These are phyloP conservation scores for Chromera velia DNA, from an alignment of 73 alveolate species.

Conservation along the genomic window DNA sequence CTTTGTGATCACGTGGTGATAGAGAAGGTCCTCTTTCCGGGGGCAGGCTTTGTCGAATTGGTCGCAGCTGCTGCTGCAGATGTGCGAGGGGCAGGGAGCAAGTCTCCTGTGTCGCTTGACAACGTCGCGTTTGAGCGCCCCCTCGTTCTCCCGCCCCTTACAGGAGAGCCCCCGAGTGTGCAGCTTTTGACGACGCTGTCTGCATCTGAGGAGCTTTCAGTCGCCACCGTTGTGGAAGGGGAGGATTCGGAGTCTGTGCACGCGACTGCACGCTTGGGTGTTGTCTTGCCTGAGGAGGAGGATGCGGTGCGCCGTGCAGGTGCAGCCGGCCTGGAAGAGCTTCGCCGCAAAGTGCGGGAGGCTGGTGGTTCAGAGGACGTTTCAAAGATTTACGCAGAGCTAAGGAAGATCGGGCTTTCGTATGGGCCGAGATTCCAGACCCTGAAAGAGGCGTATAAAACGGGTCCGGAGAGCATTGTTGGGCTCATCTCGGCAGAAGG, in stretches of 20 bases:
- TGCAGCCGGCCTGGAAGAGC: neutral
- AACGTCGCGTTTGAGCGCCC: neutral
- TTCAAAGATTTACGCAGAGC: neutral
- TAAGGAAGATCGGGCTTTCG: slow-evolving; percentile 17
- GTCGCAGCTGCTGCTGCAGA: neutral
- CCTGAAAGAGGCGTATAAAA: too few relatives aligned
- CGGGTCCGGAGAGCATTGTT: too few relatives aligned
- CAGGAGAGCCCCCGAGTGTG: neutral
- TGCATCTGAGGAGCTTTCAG: neutral
- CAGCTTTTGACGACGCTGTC: neutral
- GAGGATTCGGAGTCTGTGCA: neutral
- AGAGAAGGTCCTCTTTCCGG: slow-evolving; percentile 28
- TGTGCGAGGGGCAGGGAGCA: neutral
- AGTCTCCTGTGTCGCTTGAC: neutral
- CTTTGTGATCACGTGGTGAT: slow-evolving; percentile 34
- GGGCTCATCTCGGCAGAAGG: neutral
- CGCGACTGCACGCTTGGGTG: neutral
- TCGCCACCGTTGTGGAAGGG: neutral
- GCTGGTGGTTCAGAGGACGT: neutral
- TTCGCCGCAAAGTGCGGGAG: too few relatives aligned
- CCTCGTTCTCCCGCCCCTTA: neutral
- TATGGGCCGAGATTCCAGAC: slow-evolving; percentile 35
- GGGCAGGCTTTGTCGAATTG: slow-evolving; percentile 35
- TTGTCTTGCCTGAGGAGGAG: too few relatives aligned
- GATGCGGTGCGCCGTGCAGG: too few relatives aligned